These are phyloP conservation scores for Fusarium sp. DNA, from an alignment of 2,329 filamentous ascomycete genomes.

Conservation along the genomic window DNA sequence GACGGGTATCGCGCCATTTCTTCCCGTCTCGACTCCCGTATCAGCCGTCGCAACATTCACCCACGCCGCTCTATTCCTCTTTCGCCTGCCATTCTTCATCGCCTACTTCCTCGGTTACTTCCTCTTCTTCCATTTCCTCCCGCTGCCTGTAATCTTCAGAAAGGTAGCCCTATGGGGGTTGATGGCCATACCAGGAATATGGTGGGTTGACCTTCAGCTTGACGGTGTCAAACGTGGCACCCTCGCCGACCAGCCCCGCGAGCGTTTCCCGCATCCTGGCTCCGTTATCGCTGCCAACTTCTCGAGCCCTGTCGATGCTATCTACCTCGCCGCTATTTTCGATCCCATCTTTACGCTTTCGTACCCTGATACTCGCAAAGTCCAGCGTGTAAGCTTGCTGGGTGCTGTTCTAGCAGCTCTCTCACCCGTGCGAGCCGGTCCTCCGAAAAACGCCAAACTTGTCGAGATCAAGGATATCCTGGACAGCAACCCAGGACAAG, in stretches of 20 bases:
- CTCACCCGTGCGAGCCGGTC: constrained; percentile 62
- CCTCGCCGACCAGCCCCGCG: constrained; percentile 76
- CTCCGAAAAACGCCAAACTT: constrained; percentile 60
- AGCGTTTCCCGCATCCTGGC: constrained; percentile 80
- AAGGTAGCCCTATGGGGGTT: constrained; percentile 91
- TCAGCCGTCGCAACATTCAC: constrained; percentile 72
- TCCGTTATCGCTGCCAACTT: constrained; percentile 90
- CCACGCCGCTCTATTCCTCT: constrained; percentile 78
- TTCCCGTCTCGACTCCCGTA: constrained; percentile 78
- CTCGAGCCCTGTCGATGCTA: constrained; percentile 90
- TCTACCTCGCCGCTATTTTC: constrained; percentile 96
- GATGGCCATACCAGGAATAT: constrained; percentile 89
- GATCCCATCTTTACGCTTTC: constrained; percentile 93
- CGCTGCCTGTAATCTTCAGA: constrained; percentile 70
- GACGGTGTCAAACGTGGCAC: constrained; percentile 95
- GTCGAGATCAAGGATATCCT: constrained; percentile 73
- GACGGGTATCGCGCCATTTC: constrained; percentile 95
- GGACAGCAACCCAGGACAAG: constrained; percentile 74
- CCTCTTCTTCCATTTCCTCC: constrained; percentile 83
- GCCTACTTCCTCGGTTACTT: constrained; percentile 78
- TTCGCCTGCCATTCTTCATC: constrained; percentile 83
- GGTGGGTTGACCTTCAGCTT: constrained; percentile 99
- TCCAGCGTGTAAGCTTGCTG: constrained; percentile 81
- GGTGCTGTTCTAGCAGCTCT: constrained; percentile 81
- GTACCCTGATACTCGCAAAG: constrained; percentile 78